Evolutionary conservation across 2,329 filamentous ascomycete genomes (phyloP).

Genomic region (Diaporthe batatas): DNA sequence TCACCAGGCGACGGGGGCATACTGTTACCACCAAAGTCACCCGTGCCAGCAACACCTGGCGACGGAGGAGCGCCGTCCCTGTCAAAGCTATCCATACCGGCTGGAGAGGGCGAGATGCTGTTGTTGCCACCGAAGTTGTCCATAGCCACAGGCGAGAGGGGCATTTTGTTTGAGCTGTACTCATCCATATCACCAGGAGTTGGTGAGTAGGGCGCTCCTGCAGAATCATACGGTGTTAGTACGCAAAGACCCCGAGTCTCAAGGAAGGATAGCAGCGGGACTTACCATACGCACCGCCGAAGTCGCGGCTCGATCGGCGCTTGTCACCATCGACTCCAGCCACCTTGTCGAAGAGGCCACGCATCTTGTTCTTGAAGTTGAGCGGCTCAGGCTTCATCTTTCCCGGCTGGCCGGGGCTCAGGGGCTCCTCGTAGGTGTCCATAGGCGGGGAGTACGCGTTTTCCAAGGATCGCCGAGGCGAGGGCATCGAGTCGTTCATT

Average conservation of each 20-base stretch:
- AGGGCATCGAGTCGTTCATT: neutral
- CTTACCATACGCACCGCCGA: neutral
- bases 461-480: neutral
- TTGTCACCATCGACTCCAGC: neutral
- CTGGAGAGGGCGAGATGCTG: neutral
- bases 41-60: neutral
- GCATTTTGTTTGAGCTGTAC: neutral
- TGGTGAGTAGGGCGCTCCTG: conserved; percentile 6
- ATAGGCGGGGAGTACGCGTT: neutral
- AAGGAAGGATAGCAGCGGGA: neutral
- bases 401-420: neutral
- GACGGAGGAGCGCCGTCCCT: too few relatives aligned
- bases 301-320: neutral
- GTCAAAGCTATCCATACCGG: neutral
- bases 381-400: conserved; percentile 16
- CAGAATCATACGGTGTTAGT: neutral
- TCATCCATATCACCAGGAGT: neutral
- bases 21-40: neutral
- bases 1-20: neutral
- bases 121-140: neutral
- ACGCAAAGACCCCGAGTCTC: neutral
- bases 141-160: neutral
- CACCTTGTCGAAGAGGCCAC: conserved; percentile 28
- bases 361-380: conserved; percentile 24
- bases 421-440: neutral